These are phyloP conservation scores for Chaetoceros muelleri DNA, from an alignment of 108 stramenopile genomes.

Conservation along the genomic window DNA sequence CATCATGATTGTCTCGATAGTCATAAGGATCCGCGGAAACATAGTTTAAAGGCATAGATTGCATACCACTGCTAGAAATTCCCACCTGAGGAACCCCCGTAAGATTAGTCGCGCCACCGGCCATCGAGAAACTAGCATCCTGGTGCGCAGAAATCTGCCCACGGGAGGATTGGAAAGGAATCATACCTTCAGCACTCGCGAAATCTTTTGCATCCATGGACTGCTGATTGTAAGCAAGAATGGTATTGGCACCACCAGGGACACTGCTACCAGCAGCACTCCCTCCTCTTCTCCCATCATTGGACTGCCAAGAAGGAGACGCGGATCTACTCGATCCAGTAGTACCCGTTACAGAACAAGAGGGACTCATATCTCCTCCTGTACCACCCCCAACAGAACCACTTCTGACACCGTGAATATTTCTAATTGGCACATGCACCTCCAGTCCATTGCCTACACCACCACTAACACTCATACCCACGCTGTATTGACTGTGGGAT, in stretches of 20 bases:
- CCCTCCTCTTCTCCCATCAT: constrained; percentile 1
- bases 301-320: constrained; percentile 25
- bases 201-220: neutral
- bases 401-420: neutral
- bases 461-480: neutral
- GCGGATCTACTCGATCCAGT: constrained; percentile 38
- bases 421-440: neutral
- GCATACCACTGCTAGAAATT: too few relatives aligned
- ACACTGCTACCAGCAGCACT: too few relatives aligned
- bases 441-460: neutral
- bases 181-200: neutral
- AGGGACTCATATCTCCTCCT: constrained; percentile 17
- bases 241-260: too few relatives aligned
- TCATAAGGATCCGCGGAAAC: neutral
- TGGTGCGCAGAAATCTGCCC: neutral
- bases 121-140: too few relatives aligned
- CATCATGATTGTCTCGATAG: neutral
- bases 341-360: constrained; percentile 29
- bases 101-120: neutral
- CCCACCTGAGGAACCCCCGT: neutral
- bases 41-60: too few relatives aligned
- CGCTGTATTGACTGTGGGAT: neutral
- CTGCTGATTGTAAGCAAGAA: constrained; percentile 17
- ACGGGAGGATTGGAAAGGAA: neutral
- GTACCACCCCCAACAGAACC: neutral